A percentile compares a stretch with the other conserved stretches of the same genome.
Conservation (phyloP, 805 yeast genomes). For the Pichia pseudocactophila region DNA sequence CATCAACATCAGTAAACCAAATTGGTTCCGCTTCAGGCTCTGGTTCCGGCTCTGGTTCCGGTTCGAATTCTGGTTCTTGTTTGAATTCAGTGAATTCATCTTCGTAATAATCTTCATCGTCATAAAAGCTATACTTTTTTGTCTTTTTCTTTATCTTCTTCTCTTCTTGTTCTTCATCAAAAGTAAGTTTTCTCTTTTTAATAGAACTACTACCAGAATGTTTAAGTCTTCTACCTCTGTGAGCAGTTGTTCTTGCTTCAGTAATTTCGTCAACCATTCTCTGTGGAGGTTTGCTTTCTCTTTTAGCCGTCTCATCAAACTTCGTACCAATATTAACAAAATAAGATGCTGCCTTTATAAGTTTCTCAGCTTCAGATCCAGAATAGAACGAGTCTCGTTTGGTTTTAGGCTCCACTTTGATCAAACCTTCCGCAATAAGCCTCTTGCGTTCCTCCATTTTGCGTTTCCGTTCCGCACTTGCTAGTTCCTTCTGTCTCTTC, state of each 20-base stretch:
- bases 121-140: background rate
- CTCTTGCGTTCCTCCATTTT: background rate
- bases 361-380: constrained; percentile 15
- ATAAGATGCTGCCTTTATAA: constrained; percentile 20
- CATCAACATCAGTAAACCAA: constrained; percentile 20
- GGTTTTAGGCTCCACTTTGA: constrained; percentile 1
- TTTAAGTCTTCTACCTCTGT: constrained; percentile 7
- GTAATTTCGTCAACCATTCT: constrained; percentile 15
- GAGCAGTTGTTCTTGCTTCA: constrained; percentile 1
- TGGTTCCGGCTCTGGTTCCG: constrained; percentile 2
- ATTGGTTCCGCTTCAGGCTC: constrained; percentile 9
- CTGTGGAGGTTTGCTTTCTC: constrained; percentile 18
- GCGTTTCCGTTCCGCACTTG: background rate
- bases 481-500: constrained; percentile 1
- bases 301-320: constrained; percentile 11
- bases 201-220: background rate
- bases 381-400: constrained; percentile 11
- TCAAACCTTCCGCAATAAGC: constrained; percentile 1
- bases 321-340: constrained; percentile 20
- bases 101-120: background rate
- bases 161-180: constrained; percentile 1
- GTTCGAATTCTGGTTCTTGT: constrained; percentile 3
- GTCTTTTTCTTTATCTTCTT: background rate
- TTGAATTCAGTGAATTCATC: background rate
- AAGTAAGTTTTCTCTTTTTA: background rate